Percentiles rank a stretch among this genome's conserved stretches.
These are phyloP conservation scores for Coemansia sp. DNA, from an alignment of 192 early-diverging fungal species.

Conservation along the genomic window DNA sequence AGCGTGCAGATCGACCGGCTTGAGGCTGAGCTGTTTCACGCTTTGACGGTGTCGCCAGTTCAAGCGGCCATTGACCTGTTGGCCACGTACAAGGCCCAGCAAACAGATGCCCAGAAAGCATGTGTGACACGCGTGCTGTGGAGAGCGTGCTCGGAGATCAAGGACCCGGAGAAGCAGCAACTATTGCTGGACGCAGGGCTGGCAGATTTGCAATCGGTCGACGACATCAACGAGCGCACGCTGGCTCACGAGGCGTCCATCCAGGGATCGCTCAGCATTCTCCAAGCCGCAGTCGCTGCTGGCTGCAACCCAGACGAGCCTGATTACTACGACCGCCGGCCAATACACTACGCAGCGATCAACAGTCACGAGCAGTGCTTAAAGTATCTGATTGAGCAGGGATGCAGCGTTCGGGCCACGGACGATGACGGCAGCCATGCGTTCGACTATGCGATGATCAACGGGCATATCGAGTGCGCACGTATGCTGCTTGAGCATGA, in stretches of 20 bases:
- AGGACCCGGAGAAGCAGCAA: conserved; percentile 36
- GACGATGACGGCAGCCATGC: conserved; percentile 92
- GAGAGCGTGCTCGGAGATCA: conserved; percentile 50
- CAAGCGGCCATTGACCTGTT: conserved; percentile 16
- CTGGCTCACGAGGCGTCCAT: conserved; percentile 89
- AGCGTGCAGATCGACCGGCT: conserved; percentile 42
- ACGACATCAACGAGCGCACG: conserved; percentile 92
- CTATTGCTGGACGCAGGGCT: conserved; percentile 62
- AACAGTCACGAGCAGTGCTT: conserved; percentile 75
- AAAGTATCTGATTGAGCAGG: conserved; percentile 55
- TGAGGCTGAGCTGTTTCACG: conserved; percentile 48
- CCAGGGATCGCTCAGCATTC: conserved; percentile 65
- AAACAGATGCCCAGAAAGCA: conserved; percentile 37
- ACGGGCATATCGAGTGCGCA: conserved; percentile 75
- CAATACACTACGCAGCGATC: conserved; percentile 94
- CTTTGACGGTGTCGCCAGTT: conserved; percentile 9
- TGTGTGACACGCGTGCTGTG: conserved; percentile 47
- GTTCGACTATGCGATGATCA: conserved; percentile 81
- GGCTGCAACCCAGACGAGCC: conserved; percentile 50
- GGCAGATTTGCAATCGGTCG: conserved; percentile 77
- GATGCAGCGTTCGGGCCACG: conserved; percentile 54
- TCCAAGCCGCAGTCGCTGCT: conserved; percentile 56
- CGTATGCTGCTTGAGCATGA: conserved; percentile 72
- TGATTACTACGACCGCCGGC: conserved; percentile 89
- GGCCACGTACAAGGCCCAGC: conserved; percentile 18